A percentile compares a stretch with the other conserved stretches of the same genome.
Evolutionary conservation across 1,284 basidiomycete species (phyloP).

Genomic region (Schizopora paradoxa): DNA sequence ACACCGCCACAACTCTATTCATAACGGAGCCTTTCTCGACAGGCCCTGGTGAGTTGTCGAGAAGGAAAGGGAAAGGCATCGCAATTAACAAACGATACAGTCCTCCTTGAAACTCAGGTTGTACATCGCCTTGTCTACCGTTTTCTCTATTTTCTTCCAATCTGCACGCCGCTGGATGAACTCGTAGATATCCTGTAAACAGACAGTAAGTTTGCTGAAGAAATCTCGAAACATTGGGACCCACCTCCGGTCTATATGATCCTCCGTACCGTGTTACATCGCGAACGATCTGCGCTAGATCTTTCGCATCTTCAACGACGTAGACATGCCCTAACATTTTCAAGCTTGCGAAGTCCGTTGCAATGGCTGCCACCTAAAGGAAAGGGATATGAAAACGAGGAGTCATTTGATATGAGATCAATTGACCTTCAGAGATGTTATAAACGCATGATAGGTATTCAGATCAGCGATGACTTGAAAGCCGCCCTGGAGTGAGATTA

Average conservation of each 20-base stretch:
- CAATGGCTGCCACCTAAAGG: conserved; percentile 55
- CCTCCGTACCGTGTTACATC: conserved; percentile 94
- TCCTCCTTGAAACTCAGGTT: conserved; percentile 90
- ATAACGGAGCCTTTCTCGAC: too few species aligned
- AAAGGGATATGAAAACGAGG: not conserved
- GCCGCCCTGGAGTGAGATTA: conserved; percentile 89
- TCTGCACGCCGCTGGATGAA: conserved; percentile 90
- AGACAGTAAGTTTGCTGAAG: not conserved
- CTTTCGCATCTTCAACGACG: conserved; percentile 88
- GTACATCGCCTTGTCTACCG: conserved; percentile 94
- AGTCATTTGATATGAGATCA: not conserved
- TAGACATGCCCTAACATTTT: conserved; percentile 97
- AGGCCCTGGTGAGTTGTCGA: too few species aligned
- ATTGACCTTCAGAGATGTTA: conserved; percentile 70
- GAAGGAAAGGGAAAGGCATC: too few species aligned
- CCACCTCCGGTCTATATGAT: conserved; percentile 83
- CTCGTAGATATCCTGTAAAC: conserved; percentile 78
- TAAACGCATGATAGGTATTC: conserved; percentile 88
- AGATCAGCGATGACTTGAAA: conserved; percentile 96
- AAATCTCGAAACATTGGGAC: conserved; percentile 19
- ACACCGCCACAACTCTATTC: too few species aligned
- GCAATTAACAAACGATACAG: conserved; percentile 56
- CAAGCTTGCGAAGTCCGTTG: conserved; percentile 85
- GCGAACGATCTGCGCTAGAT: conserved; percentile 89
- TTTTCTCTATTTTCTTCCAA: conserved; percentile 96